Evolutionary conservation across 1,284 basidiomycete genomes (phyloP), one percentile per base, ranked within the genome.

Genomic region (Leccinum huronense): DNA sequence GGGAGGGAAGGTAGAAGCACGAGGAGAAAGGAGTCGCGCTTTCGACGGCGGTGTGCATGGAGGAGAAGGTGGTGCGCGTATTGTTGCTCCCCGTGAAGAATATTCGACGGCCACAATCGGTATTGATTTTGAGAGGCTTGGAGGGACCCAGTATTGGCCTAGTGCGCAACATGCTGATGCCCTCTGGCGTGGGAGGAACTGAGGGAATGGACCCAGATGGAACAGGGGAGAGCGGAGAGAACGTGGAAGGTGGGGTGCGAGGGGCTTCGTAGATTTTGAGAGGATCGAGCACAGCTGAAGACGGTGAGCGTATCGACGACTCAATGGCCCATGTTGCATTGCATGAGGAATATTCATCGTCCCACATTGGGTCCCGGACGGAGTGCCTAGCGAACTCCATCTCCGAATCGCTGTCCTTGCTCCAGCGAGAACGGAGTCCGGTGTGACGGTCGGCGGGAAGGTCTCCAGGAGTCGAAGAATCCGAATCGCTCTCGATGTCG

Each of bases 11-110:
- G 68, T 81, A 84, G 66, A 83, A 86, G 57, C 83, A 81, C 2
- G 85, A 83, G 19, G 82, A 80, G 68, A 83, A 83, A 10, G 75
- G 76, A 11, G 81, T 79, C 62, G 81, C 78, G 61, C 83, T 83
- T 71, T 90, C 88, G 58, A 89, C 84, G 30, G 88, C 88, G 8
- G 88, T 90, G 66, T 87, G 87, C 87, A 90, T 89, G 40, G 87
- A 84, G 33, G 86, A 86, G 31, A 80, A 76, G 2, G 82, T 79
- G 30, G 86, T 86, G 63, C 78, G 79, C 63, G 85, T 83, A 48
- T 78, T 77, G 67, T 78, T 76, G 70, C 79, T 81, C 56, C 79
- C 78, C 60, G 84, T 80, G 74, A 86, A 86, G 71, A 85, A 86
- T 67, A 79, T 78, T 33, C 83, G 79, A 51, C 78, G 79, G 38